Percentiles rank a stretch among this genome's conserved stretches.
Evolutionary conservation across 495 filamentous ascomycete genomes (phyloP).

Genomic region (Talaromyces borbonicus): DNA sequence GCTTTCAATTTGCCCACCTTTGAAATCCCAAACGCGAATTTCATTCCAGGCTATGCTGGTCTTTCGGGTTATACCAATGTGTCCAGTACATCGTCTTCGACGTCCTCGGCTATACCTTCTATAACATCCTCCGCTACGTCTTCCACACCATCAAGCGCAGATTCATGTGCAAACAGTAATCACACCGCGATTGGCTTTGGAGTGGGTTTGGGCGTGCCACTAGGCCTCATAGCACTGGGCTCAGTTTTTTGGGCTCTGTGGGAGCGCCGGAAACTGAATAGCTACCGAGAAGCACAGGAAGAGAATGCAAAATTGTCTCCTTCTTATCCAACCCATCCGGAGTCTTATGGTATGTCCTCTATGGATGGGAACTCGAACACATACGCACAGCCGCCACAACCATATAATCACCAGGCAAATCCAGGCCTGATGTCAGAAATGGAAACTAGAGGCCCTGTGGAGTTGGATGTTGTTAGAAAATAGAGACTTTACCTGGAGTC

Average conservation of each 20-base stretch:
- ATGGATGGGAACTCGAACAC: neutral
- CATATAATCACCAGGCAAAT: neutral
- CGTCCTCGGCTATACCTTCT: no score
- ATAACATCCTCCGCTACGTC: no score
- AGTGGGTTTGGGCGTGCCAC: slow-evolving; percentile 19
- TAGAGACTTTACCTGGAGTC: neutral
- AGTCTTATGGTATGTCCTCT: neutral
- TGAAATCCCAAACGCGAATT: slow-evolving; percentile 9
- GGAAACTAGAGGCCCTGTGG: neutral
- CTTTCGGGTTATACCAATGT: slow-evolving; percentile 13
- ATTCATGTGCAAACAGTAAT: neutral
- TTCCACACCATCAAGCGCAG: neutral
- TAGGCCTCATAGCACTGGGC: slow-evolving; percentile 22
- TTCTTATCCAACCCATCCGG: neutral
- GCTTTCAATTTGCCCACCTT: slow-evolving; percentile 13
- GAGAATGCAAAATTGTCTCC: neutral
- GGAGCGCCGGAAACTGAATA: slow-evolving; percentile 12
- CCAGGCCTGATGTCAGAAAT: neutral
- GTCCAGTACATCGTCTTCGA: slow-evolving; percentile 5
- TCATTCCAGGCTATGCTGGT: slow-evolving; percentile 14
- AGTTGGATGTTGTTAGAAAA: neutral
- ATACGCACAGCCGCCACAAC: neutral
- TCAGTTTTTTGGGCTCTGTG: slow-evolving; percentile 20
- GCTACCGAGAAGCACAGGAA: neutral
- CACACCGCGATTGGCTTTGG: slow-evolving; percentile 10